Conservation (phyloP, 1,139 yeast genomes). For the Candida tropicalis region DNA sequence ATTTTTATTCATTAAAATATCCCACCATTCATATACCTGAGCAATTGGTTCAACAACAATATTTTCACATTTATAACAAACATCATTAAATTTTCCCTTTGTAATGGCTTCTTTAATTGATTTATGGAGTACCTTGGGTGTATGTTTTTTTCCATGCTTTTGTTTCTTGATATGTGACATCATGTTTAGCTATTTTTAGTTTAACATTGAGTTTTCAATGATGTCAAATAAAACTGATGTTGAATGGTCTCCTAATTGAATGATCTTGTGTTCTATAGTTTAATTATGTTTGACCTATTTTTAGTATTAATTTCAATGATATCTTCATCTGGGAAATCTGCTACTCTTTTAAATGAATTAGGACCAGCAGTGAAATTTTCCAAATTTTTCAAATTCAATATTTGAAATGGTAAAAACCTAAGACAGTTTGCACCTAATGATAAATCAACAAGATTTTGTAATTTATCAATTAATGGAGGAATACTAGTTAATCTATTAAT, state of each 20-base stretch:
- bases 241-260: constrained; percentile 14
- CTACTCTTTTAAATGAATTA: constrained; percentile 38
- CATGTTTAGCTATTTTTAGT: constrained; percentile 41
- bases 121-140: constrained; percentile 39
- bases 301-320: constrained; percentile 25
- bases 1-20: constrained; percentile 38
- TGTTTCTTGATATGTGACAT: constrained; percentile 49
- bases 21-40: constrained; percentile 52
- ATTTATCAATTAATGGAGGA: constrained; percentile 38
- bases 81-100: constrained; percentile 40
- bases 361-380: constrained; percentile 46
- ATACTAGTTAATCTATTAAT: constrained; percentile 38
- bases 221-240: constrained; percentile 16
- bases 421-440: constrained; percentile 43
- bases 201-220: constrained; percentile 39
- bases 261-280: constrained; percentile 29
- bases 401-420: constrained; percentile 38
- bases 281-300: constrained; percentile 15
- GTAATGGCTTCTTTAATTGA: constrained; percentile 41
- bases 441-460: constrained; percentile 38
- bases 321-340: constrained; percentile 20
- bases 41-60: constrained; percentile 46
- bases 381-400: constrained; percentile 33
- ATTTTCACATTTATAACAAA: constrained; percentile 38
- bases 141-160: constrained; percentile 41